phyloP scores from a whole-genome alignment of 257 asterid species.

The Rhazya stricta region DNA sequence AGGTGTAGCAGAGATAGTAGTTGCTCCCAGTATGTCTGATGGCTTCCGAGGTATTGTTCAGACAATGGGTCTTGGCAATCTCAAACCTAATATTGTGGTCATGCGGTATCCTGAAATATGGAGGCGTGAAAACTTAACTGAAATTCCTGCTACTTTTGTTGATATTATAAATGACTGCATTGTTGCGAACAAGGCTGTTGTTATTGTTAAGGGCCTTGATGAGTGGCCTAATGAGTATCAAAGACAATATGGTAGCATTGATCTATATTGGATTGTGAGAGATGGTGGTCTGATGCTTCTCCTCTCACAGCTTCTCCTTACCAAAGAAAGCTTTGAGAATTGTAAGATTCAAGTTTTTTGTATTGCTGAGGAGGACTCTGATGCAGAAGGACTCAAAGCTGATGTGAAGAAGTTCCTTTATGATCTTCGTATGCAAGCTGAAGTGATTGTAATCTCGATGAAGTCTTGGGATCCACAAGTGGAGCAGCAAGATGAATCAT shows the following conservation, averaged over 20 bases:
- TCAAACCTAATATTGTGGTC: conserved; percentile 87
- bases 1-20: conserved; percentile 96
- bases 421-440: conserved; percentile 97
- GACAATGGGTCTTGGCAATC: conserved; percentile 98
- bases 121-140: conserved; percentile 82
- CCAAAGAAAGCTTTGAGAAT: conserved; percentile 89
- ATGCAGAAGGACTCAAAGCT: conserved; percentile 82
- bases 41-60: conserved; percentile 95
- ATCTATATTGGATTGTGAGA: conserved; percentile 91
- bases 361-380: conserved; percentile 94
- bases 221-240: conserved; percentile 99
- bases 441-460: conserved; percentile 90
- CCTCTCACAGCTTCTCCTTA: conserved; percentile 89
- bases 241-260: conserved; percentile 88
- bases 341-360: conserved; percentile 96
- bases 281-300: conserved; percentile 99
- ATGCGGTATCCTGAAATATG: conserved; percentile 98
- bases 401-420: conserved; percentile 89
- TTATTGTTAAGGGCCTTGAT: conserved; percentile 89
- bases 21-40: conserved; percentile 89
- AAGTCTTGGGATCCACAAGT: conserved; percentile 78
- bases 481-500: conserved; percentile 73
- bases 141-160: conserved; percentile 86
- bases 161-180: conserved; percentile 92
- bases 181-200: conserved; percentile 96